These are phyloP conservation scores for Rhizopogon vinicolor DNA, from an alignment of 768 basidiomycete genomes.

Conservation along the genomic window DNA sequence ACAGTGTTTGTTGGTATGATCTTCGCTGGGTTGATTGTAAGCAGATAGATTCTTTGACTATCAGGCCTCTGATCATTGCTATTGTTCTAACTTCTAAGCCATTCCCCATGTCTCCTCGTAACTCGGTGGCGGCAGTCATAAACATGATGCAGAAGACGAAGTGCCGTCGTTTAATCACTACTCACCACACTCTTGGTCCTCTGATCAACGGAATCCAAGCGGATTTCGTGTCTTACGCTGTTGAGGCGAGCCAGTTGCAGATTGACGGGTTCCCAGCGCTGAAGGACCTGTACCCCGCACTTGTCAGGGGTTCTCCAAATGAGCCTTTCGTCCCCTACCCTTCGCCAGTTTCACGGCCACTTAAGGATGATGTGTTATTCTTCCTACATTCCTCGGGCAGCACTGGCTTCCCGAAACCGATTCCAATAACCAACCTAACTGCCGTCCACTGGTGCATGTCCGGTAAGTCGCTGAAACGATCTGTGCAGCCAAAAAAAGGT, in stretches of 20 bases:
- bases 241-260: not conserved
- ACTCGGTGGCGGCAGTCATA: conserved; percentile 29
- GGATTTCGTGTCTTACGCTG: conserved; percentile 8
- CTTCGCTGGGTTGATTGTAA: conserved; percentile 31
- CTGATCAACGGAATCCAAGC: conserved; percentile 26
- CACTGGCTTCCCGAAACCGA: conserved; percentile 41
- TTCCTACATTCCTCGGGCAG: conserved; percentile 50
- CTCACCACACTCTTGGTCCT: conserved; percentile 20
- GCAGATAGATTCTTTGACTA: conserved; percentile 3
- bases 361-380: conserved; percentile 18
- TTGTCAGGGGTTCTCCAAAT: not conserved
- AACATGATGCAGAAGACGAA: conserved; percentile 32
- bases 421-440: conserved; percentile 29
- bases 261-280: conserved; percentile 13
- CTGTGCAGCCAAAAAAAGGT: not conserved
- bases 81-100: conserved; percentile 20
- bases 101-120: conserved; percentile 34
- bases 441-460: conserved; percentile 28
- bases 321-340: conserved; percentile 11
- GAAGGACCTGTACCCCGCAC: conserved; percentile 6
- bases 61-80: not conserved
- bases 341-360: not conserved
- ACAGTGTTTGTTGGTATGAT: conserved; percentile 34
- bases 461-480: conserved; percentile 20
- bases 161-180: conserved; percentile 35